These are phyloP conservation scores for Echium plantagineum DNA, from an alignment of 257 asterid genomes.

Conservation along the genomic window DNA sequence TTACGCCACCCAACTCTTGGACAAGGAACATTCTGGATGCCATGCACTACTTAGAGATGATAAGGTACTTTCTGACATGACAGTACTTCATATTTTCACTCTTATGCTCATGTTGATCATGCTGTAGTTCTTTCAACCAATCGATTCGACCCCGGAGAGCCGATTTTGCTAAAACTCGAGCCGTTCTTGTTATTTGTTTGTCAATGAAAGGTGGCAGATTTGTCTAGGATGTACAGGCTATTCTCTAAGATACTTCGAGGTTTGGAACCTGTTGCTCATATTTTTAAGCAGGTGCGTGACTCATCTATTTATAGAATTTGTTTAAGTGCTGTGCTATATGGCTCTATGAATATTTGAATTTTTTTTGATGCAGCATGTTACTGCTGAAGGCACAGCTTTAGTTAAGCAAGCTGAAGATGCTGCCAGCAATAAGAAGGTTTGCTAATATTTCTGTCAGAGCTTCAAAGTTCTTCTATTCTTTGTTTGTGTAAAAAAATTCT, in stretches of 20 bases:
- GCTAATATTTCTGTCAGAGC: constrained; percentile 5
- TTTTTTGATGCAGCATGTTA: constrained; percentile 67
- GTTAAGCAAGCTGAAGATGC: constrained; percentile 99
- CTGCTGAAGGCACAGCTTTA: constrained; percentile 90
- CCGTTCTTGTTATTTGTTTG: constrained; percentile 11
- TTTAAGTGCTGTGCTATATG: constrained; percentile 2
- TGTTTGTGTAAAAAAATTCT: background rate
- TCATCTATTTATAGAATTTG: background rate
- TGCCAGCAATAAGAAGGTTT: constrained; percentile 85
- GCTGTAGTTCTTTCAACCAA: too few relatives aligned
- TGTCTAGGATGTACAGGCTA: constrained; percentile 97
- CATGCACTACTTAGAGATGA: constrained; percentile 92
- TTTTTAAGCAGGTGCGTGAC: constrained; percentile 73
- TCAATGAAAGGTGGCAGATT: constrained; percentile 58
- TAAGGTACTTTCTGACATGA: constrained; percentile 39
- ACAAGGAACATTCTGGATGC: constrained; percentile 98
- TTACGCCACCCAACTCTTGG: constrained; percentile 84
- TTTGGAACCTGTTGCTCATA: constrained; percentile 73
- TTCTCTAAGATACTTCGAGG: constrained; percentile 82
- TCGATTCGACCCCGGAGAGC: too few relatives aligned
- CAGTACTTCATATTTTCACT: constrained; percentile 4
- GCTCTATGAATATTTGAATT: constrained; percentile 10
- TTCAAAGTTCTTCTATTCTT: background rate
- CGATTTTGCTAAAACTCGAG: too few relatives aligned
- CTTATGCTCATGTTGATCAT: constrained; percentile 6